Evolutionary conservation across 345 rosid species (phyloP).

Genomic region (Gossypium thurberi): DNA sequence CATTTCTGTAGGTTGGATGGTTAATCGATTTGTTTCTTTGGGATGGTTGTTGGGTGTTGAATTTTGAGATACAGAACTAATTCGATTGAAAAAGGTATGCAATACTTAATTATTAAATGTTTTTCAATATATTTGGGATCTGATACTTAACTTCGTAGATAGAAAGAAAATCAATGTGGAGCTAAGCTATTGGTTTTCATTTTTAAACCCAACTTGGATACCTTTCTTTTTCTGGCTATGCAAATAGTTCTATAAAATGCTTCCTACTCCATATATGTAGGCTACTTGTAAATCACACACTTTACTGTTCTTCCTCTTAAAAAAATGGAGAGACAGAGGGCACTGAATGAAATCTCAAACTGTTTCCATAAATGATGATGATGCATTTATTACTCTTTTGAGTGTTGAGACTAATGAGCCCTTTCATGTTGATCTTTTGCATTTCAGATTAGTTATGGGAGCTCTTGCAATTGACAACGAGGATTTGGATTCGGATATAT

Average conservation of each 20-base stretch:
- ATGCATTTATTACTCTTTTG: neutral
- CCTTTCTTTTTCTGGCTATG: neutral
- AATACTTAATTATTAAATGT: neutral
- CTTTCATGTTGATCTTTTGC: constrained; percentile 14
- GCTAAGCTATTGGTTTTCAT: neutral
- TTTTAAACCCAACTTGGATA: neutral
- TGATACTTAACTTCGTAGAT: neutral
- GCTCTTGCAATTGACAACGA: constrained; percentile 27
- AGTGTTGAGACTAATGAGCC: constrained; percentile 5
- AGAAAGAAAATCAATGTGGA: neutral
- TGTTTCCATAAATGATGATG: neutral
- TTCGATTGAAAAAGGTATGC: neutral
- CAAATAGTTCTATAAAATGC: neutral
- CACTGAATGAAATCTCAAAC: neutral
- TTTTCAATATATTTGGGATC: neutral
- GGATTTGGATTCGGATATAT: constrained; percentile 34
- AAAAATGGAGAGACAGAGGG: too few relatives aligned
- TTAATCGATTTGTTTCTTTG: neutral
- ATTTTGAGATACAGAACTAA: neutral
- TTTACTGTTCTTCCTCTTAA: too few relatives aligned
- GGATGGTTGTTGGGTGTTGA: neutral
- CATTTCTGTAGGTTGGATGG: neutral
- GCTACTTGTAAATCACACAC: neutral
- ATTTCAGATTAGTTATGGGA: constrained; percentile 42
- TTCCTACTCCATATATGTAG: neutral